Conservation (phyloP, 768 basidiomycete genomes). For the Tylopilus felleus region DNA sequence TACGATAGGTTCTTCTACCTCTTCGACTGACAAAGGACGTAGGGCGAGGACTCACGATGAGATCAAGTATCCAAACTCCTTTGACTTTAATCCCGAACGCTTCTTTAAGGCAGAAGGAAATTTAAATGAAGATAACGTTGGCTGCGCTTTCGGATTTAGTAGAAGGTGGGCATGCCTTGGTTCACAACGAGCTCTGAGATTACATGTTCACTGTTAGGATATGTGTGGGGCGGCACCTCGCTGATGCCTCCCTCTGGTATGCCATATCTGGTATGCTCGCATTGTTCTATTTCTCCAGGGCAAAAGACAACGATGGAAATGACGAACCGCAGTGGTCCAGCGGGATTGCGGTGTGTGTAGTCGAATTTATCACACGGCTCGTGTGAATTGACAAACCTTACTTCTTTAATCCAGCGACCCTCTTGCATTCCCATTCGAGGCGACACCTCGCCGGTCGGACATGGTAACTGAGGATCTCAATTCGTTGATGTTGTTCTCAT, state of each 20-base stretch:
- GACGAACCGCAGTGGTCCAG: constrained; percentile 16
- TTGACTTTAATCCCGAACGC: constrained; percentile 32
- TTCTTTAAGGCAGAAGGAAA: constrained; percentile 23
- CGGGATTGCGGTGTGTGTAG: constrained; percentile 15
- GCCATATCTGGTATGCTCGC: constrained; percentile 28
- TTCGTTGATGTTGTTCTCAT: background rate
- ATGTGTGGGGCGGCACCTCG: constrained; percentile 25
- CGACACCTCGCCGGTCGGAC: constrained; percentile 7
- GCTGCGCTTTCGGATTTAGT: constrained; percentile 25
- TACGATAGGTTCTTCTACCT: background rate
- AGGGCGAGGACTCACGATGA: constrained; percentile 36
- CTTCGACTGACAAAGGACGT: background rate
- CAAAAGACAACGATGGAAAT: constrained; percentile 20
- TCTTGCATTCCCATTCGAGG: constrained; percentile 12
- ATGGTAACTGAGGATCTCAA: constrained; percentile 3
- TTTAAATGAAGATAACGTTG: constrained; percentile 20
- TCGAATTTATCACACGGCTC: too few species aligned
- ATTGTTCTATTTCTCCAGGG: constrained; percentile 27
- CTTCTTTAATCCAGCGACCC: constrained; percentile 14
- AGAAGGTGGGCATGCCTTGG: constrained; percentile 14
- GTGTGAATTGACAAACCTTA: background rate
- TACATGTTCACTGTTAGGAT: constrained; percentile 7
- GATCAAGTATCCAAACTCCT: constrained; percentile 31
- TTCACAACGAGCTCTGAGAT: background rate
- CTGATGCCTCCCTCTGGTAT: constrained; percentile 28